These are phyloP conservation scores for Odonthalia washingtoniensis DNA, from an alignment of 31 red algal species.

Conservation along the genomic window DNA sequence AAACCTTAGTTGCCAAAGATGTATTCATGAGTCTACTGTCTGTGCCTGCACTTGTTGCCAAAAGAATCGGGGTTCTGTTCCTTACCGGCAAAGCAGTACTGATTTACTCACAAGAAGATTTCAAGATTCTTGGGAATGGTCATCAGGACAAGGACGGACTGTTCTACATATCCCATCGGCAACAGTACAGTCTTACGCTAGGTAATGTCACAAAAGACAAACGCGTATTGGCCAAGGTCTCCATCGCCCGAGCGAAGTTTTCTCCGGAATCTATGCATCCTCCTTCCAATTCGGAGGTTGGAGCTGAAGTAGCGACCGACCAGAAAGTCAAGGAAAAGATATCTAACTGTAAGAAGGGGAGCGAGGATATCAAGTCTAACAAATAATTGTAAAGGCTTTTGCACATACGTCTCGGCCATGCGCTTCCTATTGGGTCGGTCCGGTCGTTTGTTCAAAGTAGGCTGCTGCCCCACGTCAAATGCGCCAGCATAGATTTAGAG, in stretches of 20 bases:
- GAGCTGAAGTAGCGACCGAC: background rate
- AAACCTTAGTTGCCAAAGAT: slow-evolving; percentile 1
- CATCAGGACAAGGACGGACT: slow-evolving; percentile 30
- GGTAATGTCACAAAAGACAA: background rate
- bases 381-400: background rate
- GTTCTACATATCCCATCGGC: slow-evolving; percentile 41
- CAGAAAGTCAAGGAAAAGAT: background rate
- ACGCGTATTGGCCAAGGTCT: background rate
- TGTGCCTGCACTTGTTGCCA: slow-evolving; percentile 20
- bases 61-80: slow-evolving; percentile 22
- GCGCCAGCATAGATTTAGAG: slow-evolving; percentile 9
- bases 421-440: background rate
- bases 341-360: background rate
- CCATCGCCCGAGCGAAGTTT: slow-evolving; percentile 4
- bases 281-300: no score
- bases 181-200: background rate
- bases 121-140: slow-evolving; percentile 27
- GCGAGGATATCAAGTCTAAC: background rate
- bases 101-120: slow-evolving; percentile 35
- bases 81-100: slow-evolving; percentile 34
- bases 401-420: slow-evolving; percentile 35
- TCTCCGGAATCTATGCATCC: slow-evolving; percentile 24
- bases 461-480: background rate
- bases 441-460: background rate
- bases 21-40: slow-evolving; percentile 29